Conservation (phyloP, 192 early-diverging fungal genomes). For the Coemansia sp. region DNA sequence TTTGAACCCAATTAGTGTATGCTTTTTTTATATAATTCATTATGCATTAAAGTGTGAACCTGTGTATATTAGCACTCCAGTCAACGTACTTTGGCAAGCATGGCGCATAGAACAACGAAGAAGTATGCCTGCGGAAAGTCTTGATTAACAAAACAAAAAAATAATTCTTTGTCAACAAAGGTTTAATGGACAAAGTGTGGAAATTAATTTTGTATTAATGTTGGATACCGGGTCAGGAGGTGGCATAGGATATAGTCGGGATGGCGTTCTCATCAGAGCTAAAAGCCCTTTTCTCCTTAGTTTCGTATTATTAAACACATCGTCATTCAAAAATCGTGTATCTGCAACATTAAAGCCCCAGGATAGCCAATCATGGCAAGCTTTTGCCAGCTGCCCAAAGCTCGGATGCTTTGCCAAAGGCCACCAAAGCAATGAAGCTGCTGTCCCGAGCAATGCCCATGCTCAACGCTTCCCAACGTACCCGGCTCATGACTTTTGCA, state of each 20-base stretch:
- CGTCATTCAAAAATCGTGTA: no score
- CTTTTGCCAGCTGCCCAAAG: constrained; percentile 69
- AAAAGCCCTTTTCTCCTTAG: no score
- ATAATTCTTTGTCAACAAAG: not conserved
- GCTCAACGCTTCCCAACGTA: constrained; percentile 88
- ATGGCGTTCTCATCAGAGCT: no score
- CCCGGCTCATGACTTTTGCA: constrained; percentile 83
- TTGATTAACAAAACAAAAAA: not conserved
- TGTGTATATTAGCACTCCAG: not conserved
- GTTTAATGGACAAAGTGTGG: not conserved
- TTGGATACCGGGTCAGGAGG: no score
- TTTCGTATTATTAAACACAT: no score
- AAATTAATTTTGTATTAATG: not conserved
- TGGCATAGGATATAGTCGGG: no score
- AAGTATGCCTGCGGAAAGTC: not conserved
- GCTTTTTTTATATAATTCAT: no score
- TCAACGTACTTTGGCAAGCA: not conserved
- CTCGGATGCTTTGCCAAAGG: constrained; percentile 94
- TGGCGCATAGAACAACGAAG: not conserved
- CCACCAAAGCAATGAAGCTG: constrained; percentile 78
- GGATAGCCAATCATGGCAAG: not conserved
- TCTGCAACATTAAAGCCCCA: constrained; percentile 36
- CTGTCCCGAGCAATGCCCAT: constrained; percentile 79
- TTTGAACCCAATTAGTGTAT: not conserved
- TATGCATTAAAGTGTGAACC: no score